These are phyloP conservation scores for Neurospora pannonica DNA, from an alignment of 495 filamentous ascomycete species.

Conservation along the genomic window DNA sequence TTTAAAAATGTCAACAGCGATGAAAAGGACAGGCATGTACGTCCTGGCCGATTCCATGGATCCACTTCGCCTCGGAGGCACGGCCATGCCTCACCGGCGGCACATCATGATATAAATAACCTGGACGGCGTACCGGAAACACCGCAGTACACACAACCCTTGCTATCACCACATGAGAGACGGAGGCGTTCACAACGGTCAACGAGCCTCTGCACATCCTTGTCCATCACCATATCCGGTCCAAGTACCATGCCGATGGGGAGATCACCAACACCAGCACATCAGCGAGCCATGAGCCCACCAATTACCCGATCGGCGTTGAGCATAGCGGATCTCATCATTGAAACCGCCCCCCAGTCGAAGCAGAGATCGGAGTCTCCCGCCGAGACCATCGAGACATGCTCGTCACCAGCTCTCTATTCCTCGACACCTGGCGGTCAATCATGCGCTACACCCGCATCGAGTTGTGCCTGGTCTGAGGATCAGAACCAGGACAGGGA, in stretches of 20 bases:
- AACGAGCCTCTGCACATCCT: background rate
- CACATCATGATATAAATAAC: conserved; percentile 12
- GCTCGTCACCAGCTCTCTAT: background rate
- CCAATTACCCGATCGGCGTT: background rate
- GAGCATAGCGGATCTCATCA: conserved; percentile 20
- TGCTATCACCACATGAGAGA: background rate
- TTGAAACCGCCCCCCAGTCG: background rate
- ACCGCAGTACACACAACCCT: background rate
- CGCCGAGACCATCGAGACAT: background rate
- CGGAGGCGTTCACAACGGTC: background rate
- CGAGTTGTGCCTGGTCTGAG: conserved; percentile 8
- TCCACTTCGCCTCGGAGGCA: conserved; percentile 5
- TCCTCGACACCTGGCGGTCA: conserved; percentile 7
- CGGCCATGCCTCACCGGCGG: conserved; percentile 4
- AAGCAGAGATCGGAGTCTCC: conserved; percentile 1
- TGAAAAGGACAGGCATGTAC: conserved; percentile 8
- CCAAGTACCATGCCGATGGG: background rate
- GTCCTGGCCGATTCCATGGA: background rate
- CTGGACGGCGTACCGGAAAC: conserved; percentile 11
- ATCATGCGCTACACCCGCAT: conserved; percentile 8
- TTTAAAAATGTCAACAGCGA: conserved; percentile 27
- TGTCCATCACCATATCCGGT: background rate
- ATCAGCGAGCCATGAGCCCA: background rate
- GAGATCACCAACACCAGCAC: background rate
- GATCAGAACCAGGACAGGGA: background rate